Base-by-base conservation (phyloP, 768 basidiomycete genomes). In the Boletus speciosus region DNA sequence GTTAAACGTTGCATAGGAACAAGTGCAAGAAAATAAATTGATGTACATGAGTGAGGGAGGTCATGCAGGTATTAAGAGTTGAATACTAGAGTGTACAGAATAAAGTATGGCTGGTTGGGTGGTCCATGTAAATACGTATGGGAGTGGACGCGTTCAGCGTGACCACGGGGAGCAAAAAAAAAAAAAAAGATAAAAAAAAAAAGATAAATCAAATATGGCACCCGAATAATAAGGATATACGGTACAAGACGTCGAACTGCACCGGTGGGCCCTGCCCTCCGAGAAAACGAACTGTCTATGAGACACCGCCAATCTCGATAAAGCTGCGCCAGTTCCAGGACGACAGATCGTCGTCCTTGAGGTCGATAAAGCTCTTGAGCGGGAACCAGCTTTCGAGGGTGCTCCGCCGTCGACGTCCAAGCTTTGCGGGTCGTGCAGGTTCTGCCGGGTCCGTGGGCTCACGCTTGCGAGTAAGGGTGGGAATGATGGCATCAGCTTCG, bases 331-430 rank as follows among this genome's bases (percentile, higher is more conserved):
- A 86, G 49, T 75, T 75, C 72, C 81, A 80, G 5, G 72, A 69
- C 23, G 73, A 65, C n/a, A 62, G 55, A 29, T 76, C 71, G 25
- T 79, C 78, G 35, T 81, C 80, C 52, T 75, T 76, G 47, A 86
- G 70, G 62, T 86, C 84, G 51, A 86, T 85, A 68, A 86, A 86
- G 59, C 83, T 84, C 56, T 76, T 77, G 43, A 85, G 71, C 0
- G 81, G 79, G 55, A 84, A 78, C 77, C 81, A 79, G 31, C 73
- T 72, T 41, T 78, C 75, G 39, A 77, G 48, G 15, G 83, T 83
- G 42, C 73, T 67, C 48, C 75, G 66, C 21, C 77, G 69, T 44
- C 61, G 74, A 50, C 63, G 65, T 38, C 54, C 63, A 10, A 49
- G 44, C 9, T 41, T 56, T 46, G 61, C 39, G 21, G 55, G 43